Evolutionary conservation across 352 stramenopile species (phyloP).

Genomic region (Globisporangium paddicum): DNA sequence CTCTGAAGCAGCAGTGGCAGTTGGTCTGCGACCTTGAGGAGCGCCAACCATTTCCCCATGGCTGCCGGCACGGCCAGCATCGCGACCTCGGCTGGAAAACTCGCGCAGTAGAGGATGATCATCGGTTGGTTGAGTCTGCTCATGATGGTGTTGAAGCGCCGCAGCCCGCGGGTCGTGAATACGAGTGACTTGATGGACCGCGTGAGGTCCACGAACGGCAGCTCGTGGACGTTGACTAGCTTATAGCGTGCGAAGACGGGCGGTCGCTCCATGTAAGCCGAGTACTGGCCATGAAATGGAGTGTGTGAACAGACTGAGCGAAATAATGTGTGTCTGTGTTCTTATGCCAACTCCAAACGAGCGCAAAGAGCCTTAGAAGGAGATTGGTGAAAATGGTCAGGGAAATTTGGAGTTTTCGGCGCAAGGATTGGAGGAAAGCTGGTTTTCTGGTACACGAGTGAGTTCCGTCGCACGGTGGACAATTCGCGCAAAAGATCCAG

Average conservation of each 20-base stretch:
- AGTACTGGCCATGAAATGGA: too few species aligned
- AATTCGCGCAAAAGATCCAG: too few species aligned
- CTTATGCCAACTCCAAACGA: too few species aligned
- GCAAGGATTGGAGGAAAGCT: too few species aligned
- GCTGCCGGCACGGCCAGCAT: background rate
- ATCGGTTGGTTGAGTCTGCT: background rate
- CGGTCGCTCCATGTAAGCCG: too few species aligned
- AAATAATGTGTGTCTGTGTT: too few species aligned
- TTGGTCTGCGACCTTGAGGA: background rate
- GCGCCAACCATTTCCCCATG: conserved; percentile 2
- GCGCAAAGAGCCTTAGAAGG: too few species aligned
- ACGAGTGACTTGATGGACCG: conserved; percentile 2
- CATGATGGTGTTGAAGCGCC: background rate
- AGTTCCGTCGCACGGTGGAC: too few species aligned
- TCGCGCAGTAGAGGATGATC: background rate
- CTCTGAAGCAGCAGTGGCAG: background rate
- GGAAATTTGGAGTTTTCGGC: too few species aligned
- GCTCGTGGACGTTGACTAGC: conserved; percentile 1
- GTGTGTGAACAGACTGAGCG: too few species aligned
- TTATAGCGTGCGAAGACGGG: background rate
- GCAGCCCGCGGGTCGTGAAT: background rate
- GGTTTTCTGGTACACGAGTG: too few species aligned
- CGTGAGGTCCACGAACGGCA: background rate
- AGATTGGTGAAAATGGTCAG: too few species aligned
- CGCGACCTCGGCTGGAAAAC: background rate